Evolutionary conservation across 345 rosid species (phyloP), one percentile per base, ranked within the genome.

Genomic region (Mercurialis annua): DNA sequence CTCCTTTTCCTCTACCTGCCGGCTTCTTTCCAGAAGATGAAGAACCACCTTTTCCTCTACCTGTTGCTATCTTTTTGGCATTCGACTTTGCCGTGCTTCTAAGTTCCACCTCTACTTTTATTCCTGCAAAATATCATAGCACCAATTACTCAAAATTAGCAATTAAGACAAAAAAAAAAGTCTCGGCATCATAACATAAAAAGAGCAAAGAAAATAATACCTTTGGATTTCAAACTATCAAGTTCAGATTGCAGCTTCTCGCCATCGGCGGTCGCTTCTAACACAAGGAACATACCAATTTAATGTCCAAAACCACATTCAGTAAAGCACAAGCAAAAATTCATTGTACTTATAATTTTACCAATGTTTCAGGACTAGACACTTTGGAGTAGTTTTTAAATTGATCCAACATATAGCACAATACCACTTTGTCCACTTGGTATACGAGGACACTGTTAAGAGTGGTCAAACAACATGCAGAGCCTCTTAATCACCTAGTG

Each of bases 51-150:
- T 18, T 75, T 23, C 74, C 78, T 34, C 71, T 69, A 16, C 78
- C 67, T 21, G 24, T 20, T 1, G 83, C 44, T 16, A 76, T 66
- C 80, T 81, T 87, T 76, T 79, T 86, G 33, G 81, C 61, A 49
- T 81, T 78, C 27, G 87, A 81, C 44, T 76, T 83, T 48, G 76
- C 83, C 11, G 75, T 42, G 30, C 81, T 86, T 78, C 89, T 93
- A 71, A 89, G 72, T 65, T 87, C 94, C 72, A 93, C 63, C 78
- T 90, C 86, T 9, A 93, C 96, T 80, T 89, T 68, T 59, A 90
- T 84, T 70, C 94, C 96, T 89, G 59, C 23, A 26, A 34, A 29
- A 29, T 34, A 9, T 16, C 12, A 6, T n/a, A n/a, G 20, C 9
- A 31, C 21, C 30, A 34, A 65, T 24, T 24, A 2, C 1, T 8